Percentiles rank a stretch among this genome's conserved stretches.
These are phyloP conservation scores for Candida odintsovae DNA, from an alignment of 805 yeast species.

Conservation along the genomic window DNA sequence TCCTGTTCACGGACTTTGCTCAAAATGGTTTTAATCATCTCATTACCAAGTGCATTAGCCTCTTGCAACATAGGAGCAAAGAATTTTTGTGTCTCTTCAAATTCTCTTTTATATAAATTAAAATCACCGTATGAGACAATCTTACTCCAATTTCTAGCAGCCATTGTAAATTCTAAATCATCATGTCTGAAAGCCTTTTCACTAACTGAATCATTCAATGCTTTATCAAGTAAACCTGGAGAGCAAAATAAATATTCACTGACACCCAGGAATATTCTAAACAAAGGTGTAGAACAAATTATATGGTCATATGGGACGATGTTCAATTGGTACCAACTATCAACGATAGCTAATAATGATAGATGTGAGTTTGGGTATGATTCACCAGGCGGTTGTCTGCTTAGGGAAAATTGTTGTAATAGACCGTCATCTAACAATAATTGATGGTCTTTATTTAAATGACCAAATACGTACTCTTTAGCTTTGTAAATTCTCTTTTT, in stretches of 20 bases:
- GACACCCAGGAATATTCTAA: conserved; percentile 90
- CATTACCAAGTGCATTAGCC: conserved; percentile 85
- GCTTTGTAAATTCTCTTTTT: conserved; percentile 56
- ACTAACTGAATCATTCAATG: conserved; percentile 63
- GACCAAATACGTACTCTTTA: conserved; percentile 70
- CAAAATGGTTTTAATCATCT: conserved; percentile 81
- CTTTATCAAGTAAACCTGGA: conserved; percentile 74
- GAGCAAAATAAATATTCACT: conserved; percentile 87
- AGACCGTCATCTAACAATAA: conserved; percentile 71
- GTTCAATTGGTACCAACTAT: conserved; percentile 81
- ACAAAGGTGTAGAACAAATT: conserved; percentile 91
- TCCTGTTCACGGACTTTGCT: conserved; percentile 20
- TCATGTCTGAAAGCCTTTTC: conserved; percentile 75
- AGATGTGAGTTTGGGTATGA: conserved; percentile 82
- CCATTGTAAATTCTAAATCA: conserved; percentile 87
- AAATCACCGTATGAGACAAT: conserved; percentile 74
- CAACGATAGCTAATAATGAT: conserved; percentile 84
- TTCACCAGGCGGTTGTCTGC: conserved; percentile 58
- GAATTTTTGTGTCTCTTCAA: conserved; percentile 76
- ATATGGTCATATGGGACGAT: conserved; percentile 95
- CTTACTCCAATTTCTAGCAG: conserved; percentile 83
- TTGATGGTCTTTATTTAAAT: conserved; percentile 48
- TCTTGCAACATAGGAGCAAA: conserved; percentile 84
- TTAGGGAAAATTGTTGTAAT: conserved; percentile 74
- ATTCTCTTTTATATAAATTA: conserved; percentile 61